Percentiles rank a stretch among this genome's conserved stretches.
Conservation (phyloP, 139 green algal species). For the Chlorella sp. region DNA sequence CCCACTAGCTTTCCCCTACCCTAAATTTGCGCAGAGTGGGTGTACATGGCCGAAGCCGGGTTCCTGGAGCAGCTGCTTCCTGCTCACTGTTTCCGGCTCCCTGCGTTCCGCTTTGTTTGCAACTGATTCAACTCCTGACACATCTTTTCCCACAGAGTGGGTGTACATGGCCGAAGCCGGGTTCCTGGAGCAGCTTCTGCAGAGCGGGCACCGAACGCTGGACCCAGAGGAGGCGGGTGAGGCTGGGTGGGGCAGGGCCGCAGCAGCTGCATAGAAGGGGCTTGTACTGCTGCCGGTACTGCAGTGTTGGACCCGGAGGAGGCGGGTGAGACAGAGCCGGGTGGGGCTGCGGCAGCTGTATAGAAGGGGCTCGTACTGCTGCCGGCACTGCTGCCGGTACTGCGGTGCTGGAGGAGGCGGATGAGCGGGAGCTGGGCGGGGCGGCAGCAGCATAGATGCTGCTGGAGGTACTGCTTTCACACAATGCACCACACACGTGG, state of each 20-base stretch:
- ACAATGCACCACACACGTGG: too few relatives aligned
- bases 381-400: too few relatives aligned
- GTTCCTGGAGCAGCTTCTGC: slow-evolving; percentile 23
- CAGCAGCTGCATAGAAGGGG: background rate
- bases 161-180: background rate
- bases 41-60: background rate
- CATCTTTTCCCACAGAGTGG: background rate
- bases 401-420: too few relatives aligned
- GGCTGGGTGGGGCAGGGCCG: background rate
- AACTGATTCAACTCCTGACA: too few relatives aligned
- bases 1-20: background rate
- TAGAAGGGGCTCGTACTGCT: too few relatives aligned
- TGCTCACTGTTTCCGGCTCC: too few relatives aligned
- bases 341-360: too few relatives aligned
- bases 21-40: background rate
- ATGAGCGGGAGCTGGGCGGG: too few relatives aligned
- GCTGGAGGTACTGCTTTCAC: too few relatives aligned
- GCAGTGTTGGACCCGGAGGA: background rate
- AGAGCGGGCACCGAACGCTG: slow-evolving; percentile 30
- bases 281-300: background rate
- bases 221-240: slow-evolving; percentile 16
- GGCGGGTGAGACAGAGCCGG: background rate
- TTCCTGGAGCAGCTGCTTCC: slow-evolving; percentile 30
- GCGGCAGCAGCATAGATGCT: too few relatives aligned
- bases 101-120: too few relatives aligned